Evolutionary conservation across 805 yeast genomes (phyloP), one percentile per base, ranked within the genome.

Genomic region (Schizosaccharomyces octosporus): DNA sequence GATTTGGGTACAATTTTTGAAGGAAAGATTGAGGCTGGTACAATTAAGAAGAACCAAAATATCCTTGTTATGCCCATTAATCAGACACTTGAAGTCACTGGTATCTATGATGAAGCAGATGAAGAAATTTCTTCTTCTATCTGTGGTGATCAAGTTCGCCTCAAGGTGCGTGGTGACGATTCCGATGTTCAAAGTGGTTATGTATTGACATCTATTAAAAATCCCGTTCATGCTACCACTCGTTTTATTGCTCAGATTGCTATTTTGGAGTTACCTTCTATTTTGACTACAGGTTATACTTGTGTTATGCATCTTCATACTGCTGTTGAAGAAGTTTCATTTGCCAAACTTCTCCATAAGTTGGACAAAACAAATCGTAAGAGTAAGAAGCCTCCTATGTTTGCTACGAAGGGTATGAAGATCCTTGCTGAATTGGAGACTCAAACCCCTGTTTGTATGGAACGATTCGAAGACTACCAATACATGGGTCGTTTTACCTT

Each of bases 281-380:
- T 93, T 69, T 77, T 93, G 69, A 86, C 98, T 4, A 82, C 94
- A 61, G 99, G 99, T 62, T 93, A 82, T 77, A 82, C 96, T 15
- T 93, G 97, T 79, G 97, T 93, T 62, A 90, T 93, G 96, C 98
- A 93, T 71, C 84, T 93, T 67, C 98, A 93, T 76, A 87, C 97
- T 60, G 97, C 97, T 62, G 88, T 90, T 67, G 97, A 93, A 75
- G 99, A 93, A 74, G 95, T 93, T 61, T 78, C 79, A 31, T 81
- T 93, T 70, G 78, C 83, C 61, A 82, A 82, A 69, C 79, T 93
- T 72, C 78, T 88, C 70, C 97, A 93, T 76, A 88, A 90, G 75
- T 78, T 93, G 68, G 95, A 93, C 73, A 90, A 86, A 77, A 88
- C 97, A 63, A 90, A 90, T 80, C 84, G 96, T 77, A 85, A 82